These are phyloP conservation scores for Pugionium cornutum DNA, from an alignment of 345 rosid species.

Conservation along the genomic window DNA sequence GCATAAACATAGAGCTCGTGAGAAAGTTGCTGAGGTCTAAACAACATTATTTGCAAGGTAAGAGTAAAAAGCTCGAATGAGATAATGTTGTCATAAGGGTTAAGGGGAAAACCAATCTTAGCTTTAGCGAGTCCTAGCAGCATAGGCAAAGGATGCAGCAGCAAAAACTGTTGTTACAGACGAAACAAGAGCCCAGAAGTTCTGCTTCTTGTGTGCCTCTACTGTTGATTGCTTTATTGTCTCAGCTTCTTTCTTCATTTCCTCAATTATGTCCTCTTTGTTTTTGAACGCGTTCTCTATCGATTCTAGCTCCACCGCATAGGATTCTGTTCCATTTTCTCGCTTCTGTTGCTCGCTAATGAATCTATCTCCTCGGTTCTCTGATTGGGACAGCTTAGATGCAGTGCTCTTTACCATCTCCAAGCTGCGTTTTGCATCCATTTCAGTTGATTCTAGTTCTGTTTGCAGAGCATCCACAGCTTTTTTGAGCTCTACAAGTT, in stretches of 20 bases:
- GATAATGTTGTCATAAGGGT: not conserved
- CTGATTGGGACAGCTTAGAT: slow-evolving; percentile 42
- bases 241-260: slow-evolving; percentile 60
- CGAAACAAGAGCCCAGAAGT: slow-evolving; percentile 62
- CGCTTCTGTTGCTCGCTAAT: slow-evolving; percentile 12
- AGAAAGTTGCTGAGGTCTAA: slow-evolving; percentile 14
- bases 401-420: slow-evolving; percentile 55
- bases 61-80: not conserved
- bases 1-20: not conserved
- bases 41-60: slow-evolving; percentile 29
- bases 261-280: slow-evolving; percentile 53
- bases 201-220: slow-evolving; percentile 57
- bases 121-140: slow-evolving; percentile 50
- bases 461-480: slow-evolving; percentile 42
- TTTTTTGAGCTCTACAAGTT: slow-evolving; percentile 45
- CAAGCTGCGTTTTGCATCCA: slow-evolving; percentile 28
- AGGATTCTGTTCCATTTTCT: slow-evolving; percentile 44
- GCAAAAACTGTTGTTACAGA: slow-evolving; percentile 66
- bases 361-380: slow-evolving; percentile 4
- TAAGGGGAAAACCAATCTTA: slow-evolving; percentile 12
- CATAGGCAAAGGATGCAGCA: slow-evolving; percentile 64
- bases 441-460: slow-evolving; percentile 42
- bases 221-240: slow-evolving; percentile 50
- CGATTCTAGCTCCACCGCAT: slow-evolving; percentile 46
- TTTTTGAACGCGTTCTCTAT: slow-evolving; percentile 56